Evolutionary conservation across 768 basidiomycete genomes (phyloP), one percentile per base, ranked within the genome.

Genomic region (Russula lepida): DNA sequence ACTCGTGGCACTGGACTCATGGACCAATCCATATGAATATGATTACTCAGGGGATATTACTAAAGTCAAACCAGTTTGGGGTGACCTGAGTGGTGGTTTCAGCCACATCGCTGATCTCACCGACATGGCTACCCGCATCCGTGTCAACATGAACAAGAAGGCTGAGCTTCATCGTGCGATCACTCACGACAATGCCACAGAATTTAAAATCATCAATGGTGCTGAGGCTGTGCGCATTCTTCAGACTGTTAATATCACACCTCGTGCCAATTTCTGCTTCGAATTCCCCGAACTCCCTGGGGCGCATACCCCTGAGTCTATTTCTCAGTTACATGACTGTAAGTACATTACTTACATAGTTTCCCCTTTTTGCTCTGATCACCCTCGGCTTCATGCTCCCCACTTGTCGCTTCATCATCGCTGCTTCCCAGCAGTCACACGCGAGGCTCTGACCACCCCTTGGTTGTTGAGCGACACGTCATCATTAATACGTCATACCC

Each of bases 31-130:
- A 99, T 71, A 97, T 97, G 48, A 84, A n/a, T n/a, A n/a, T 88
- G 46, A 88, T 98, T 56, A 92, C 97, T 27, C 90, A 95, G 60
- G 92, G 93, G 57, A 81, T 99, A 95, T 99, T 70, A 97, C 95
- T 99, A 6, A 82, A 98, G 55, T 98, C 98, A 84, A 99, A 72
- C 95, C 97, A 8, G 95, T 98, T 71, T 98, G 97, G 97, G 97
- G 95, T 58, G 97, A 98, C 72, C 79, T 98, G 64, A 97, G 95
- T 67, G 95, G 95, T 68, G 95, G 95, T 35, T 98, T 98, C 93
- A 95, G 97, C 76, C 91, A 91, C 63, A 81, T 98, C 11, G 89
- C 93, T 21, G 94, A 98, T 73, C 84, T 98, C 55, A 93, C 92
- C 17, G 93, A 95, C 58, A 83, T 97, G 69, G 94, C 92, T 1